Conservation (phyloP, 805 yeast genomes). For the Candida oleophila region DNA sequence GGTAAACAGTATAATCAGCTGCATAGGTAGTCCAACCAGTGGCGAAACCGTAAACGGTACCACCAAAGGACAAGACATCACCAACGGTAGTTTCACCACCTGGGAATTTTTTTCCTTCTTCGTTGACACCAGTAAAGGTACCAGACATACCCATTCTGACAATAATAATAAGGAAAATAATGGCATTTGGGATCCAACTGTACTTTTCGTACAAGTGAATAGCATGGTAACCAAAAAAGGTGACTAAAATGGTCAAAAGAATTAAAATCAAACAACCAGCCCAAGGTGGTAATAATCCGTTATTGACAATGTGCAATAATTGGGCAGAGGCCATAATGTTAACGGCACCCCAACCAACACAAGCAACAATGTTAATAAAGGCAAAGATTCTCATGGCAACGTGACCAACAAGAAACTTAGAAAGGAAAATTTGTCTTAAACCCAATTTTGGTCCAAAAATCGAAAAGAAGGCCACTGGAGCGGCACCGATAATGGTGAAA, state of each 20-base stretch:
- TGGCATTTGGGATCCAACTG: constrained; percentile 83
- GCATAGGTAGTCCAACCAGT: constrained; percentile 95
- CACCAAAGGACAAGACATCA: constrained; percentile 74
- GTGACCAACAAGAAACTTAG: constrained; percentile 78
- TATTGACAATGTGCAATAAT: constrained; percentile 72
- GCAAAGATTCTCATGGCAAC: constrained; percentile 74
- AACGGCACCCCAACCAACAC: constrained; percentile 95
- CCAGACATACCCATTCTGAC: constrained; percentile 70
- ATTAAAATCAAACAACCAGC: constrained; percentile 82
- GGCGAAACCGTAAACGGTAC: constrained; percentile 82
- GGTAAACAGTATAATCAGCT: constrained; percentile 88
- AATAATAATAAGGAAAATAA: constrained; percentile 73
- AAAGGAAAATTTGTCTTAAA: constrained; percentile 81
- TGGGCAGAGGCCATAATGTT: constrained; percentile 90
- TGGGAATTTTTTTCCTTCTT: constrained; percentile 32
- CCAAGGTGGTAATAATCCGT: constrained; percentile 75
- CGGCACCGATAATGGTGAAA: constrained; percentile 69
- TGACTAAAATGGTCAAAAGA: constrained; percentile 63
- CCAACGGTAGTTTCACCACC: constrained; percentile 74
- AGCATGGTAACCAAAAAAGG: constrained; percentile 81
- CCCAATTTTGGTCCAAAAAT: constrained; percentile 82
- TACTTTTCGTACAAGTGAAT: constrained; percentile 82
- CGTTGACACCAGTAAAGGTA: constrained; percentile 46
- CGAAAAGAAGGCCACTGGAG: constrained; percentile 82
- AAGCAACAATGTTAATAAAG: constrained; percentile 73